These are phyloP conservation scores for Beauveria pseudobassiana DNA, from an alignment of 2,329 filamentous ascomycete species.

Conservation along the genomic window DNA sequence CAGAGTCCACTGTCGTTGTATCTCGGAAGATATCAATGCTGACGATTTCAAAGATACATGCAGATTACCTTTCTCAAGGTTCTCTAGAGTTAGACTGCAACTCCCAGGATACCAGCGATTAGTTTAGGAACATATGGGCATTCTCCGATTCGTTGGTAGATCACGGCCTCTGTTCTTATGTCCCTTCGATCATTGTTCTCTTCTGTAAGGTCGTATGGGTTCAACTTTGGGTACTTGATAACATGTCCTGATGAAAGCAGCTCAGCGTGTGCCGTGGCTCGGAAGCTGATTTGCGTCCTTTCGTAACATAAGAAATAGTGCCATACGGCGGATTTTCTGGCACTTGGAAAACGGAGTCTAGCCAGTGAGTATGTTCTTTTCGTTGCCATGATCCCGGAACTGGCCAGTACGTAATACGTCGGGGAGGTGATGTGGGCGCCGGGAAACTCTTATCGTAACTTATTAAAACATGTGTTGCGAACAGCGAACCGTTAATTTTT, in stretches of 20 bases:
- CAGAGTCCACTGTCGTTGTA: conserved; percentile 22
- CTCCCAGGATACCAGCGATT: conserved; percentile 17
- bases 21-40: conserved; percentile 11
- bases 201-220: conserved; percentile 15
- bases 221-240: conserved; percentile 17
- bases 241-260: conserved; percentile 17
- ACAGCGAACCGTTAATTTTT: not conserved
- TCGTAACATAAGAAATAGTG: conserved; percentile 18
- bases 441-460: not conserved
- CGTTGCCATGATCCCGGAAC: conserved; percentile 17
- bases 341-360: conserved; percentile 16
- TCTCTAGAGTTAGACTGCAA: conserved; percentile 20
- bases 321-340: conserved; percentile 14
- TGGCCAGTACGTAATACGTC: conserved; percentile 11
- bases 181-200: conserved; percentile 11
- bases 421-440: not conserved
- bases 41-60: conserved; percentile 15
- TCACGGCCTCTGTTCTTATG: conserved; percentile 17
- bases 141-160: conserved; percentile 18
- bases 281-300: conserved; percentile 14
- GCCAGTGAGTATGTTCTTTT: conserved; percentile 15
- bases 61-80: conserved; percentile 20
- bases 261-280: conserved; percentile 17
- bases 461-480: not conserved
- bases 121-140: conserved; percentile 17